Evolutionary conservation across 2,329 filamentous ascomycete genomes (phyloP), one percentile per base, ranked within the genome.

Genomic region (Aspergillus sojae): DNA sequence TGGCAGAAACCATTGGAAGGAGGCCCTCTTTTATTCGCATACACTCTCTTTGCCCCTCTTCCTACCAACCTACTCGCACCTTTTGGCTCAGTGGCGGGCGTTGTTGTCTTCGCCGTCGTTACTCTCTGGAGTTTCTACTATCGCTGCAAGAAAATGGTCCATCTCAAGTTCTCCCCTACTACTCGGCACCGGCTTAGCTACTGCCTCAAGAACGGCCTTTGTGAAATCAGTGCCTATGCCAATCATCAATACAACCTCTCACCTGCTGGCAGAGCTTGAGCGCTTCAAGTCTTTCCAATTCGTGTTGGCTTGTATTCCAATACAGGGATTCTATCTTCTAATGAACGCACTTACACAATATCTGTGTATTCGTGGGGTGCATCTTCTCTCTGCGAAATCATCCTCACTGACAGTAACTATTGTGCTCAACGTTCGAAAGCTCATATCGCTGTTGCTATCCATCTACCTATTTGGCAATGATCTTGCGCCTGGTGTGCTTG

Each of bases 381-480:
- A 98, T 70, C 85, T 97, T n/a, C 84, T 99, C 5, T 94, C 92
- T 1, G 92, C 94, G 0, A 90, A 90, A 60, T 92, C 92, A 4
- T 94, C 94, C 4, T 96, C 95, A 0, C 85, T 99, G 61, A 98
- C 95, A 0, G 95, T 99, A 28, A 97, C 94, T 1, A 96, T 99
- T 71, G 93, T 98, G 55, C 84, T 99, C 64, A 99, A 98, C 76
- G 91, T 99, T 64, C 87, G 95, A 70, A 99, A 99, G 79, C 83
- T 99, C 23, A 90, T 97, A 61, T 97, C 94, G 72, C 85, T 98
- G 65, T 81, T 98, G 65, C 78, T 98, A 63, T 97, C 94, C 71
- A 96, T 98, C 63, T 94, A 93, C 86, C 79, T 99, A 1, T 99
- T 99, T 79, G 95, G 94, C 5, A 97, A 99, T 75, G 80, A 85